Evolutionary conservation across 2,329 filamentous ascomycete species (phyloP).

Genomic region (Penicillium sp.): DNA sequence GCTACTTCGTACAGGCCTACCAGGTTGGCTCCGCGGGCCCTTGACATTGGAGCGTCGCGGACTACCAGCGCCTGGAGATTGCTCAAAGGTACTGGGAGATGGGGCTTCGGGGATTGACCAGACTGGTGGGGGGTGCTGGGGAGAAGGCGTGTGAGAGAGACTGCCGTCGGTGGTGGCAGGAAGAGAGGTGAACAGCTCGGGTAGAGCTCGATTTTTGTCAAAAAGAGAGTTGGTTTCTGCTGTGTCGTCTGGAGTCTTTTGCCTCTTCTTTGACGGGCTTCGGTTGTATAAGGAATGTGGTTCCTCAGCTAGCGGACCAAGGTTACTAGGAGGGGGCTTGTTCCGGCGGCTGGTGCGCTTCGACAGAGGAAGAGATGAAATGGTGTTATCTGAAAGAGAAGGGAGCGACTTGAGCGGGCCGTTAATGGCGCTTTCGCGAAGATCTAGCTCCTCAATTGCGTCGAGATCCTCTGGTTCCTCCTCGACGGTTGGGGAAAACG

Average conservation of each 20-base stretch:
- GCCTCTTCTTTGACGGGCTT: slow-evolving; percentile 28
- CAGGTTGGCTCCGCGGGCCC: slow-evolving; percentile 35
- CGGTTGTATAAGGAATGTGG: slow-evolving; percentile 15
- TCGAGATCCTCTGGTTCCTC: slow-evolving; percentile 38
- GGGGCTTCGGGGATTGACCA: slow-evolving; percentile 27
- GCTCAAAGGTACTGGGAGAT: slow-evolving; percentile 28
- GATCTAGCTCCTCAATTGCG: slow-evolving; percentile 31
- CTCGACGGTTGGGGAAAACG: slow-evolving; percentile 35
- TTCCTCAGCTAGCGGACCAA: slow-evolving; percentile 24
- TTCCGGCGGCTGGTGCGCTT: slow-evolving; percentile 22
- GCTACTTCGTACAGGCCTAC: slow-evolving; percentile 21
- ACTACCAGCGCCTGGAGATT: slow-evolving; percentile 25
- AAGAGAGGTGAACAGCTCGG: slow-evolving; percentile 28
- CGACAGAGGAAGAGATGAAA: slow-evolving; percentile 13
- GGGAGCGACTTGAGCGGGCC: slow-evolving; percentile 12
- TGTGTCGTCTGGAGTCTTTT: slow-evolving; percentile 19
- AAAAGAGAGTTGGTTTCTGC: slow-evolving; percentile 8
- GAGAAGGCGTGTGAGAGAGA: slow-evolving; percentile 32
- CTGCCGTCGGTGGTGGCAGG: slow-evolving; percentile 14
- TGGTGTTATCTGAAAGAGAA: slow-evolving; percentile 9
- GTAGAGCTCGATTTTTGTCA: slow-evolving; percentile 23
- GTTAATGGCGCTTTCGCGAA: slow-evolving; percentile 24
- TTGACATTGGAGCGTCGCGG: slow-evolving; percentile 35
- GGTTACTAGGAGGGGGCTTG: slow-evolving; percentile 18
- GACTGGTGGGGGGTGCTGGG: slow-evolving; percentile 25